Base-by-base conservation (phyloP, 106 monocot species). In the Allium cepa region DNA sequence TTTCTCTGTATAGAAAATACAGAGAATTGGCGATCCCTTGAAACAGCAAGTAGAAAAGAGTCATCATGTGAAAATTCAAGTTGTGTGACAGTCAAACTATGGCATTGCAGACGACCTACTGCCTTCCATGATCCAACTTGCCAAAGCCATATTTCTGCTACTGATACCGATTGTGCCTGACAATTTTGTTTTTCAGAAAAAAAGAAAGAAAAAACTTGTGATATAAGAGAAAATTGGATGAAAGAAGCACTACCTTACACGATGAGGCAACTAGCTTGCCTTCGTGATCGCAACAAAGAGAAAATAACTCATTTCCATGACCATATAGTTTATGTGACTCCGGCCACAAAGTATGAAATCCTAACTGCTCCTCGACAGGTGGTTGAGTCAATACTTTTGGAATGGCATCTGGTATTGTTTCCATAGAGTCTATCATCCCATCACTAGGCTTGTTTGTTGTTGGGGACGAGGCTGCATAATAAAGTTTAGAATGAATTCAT, bases 291-390 rank as follows among this genome's bases (percentile, higher is more conserved):
- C 93, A 99, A 62, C 85, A 87, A 9, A 99, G 51, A 12, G 99
- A 87, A 77, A 85, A 84, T 26, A 99, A 69, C 62, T 99, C 99
- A 80, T 99, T 99, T 46, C 99, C 99, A 85, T 99, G 99, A 64
- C 99, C 99, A 83, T 99, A 99, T 61, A 99, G 90, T 64, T 99
- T 99, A 69, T 99, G 93, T 26, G 99, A 87, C 75, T 99, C 99
- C 66, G 99, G 99, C 99, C 99, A 99, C 16, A 99, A 79, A 18
- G 99, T 99, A 75, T 99, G 82, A 89, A 86, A 93, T 49, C 78
- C 80, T 28, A 99, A 71, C 72, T 90, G 90, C 14, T 99, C 99
- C 69, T 99, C 99, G 7, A 99, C 76, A 66, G 99, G 97, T 76
- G 99, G 90, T 51, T 84, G 75, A 9, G 84, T 87, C 47, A 93